Conservation (phyloP, 225 moss, liverwort and hornwort genomes). For the Takakia lepidozioides region DNA sequence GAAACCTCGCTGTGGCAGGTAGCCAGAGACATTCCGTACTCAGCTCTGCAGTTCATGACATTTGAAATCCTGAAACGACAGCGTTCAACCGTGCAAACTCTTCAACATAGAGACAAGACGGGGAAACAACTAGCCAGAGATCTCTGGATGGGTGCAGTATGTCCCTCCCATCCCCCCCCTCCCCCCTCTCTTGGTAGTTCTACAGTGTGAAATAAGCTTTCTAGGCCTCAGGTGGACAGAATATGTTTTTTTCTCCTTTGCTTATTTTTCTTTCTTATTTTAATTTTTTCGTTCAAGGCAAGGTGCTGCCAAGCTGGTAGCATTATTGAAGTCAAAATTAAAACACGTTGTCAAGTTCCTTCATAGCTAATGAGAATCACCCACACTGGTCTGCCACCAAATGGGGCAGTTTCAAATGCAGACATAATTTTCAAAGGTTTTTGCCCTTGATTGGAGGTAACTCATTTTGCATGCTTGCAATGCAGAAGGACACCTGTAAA, state of each 20-base stretch:
- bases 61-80: constrained; percentile 38
- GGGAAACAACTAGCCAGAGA: constrained; percentile 23
- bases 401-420: too few species aligned
- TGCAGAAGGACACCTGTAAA: too few species aligned
- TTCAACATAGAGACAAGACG: background rate
- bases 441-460: too few species aligned
- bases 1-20: constrained; percentile 12
- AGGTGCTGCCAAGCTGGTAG: too few species aligned
- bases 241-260: background rate
- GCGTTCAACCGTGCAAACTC: constrained; percentile 2
- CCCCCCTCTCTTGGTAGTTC: background rate
- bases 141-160: constrained; percentile 53
- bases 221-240: background rate
- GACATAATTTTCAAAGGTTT: too few species aligned
- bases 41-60: constrained; percentile 55
- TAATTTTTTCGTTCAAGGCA: too few species aligned
- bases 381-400: too few species aligned
- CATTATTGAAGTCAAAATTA: too few species aligned
- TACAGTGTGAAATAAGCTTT: background rate
- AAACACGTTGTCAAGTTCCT: too few species aligned
- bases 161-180: constrained; percentile 1
- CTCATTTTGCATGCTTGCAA: too few species aligned
- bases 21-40: constrained; percentile 43
- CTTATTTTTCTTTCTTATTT: background rate
- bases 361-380: too few species aligned